phyloP scores from a whole-genome alignment of 163 green algal species.

The Coccomyxa subellipsoidea region DNA sequence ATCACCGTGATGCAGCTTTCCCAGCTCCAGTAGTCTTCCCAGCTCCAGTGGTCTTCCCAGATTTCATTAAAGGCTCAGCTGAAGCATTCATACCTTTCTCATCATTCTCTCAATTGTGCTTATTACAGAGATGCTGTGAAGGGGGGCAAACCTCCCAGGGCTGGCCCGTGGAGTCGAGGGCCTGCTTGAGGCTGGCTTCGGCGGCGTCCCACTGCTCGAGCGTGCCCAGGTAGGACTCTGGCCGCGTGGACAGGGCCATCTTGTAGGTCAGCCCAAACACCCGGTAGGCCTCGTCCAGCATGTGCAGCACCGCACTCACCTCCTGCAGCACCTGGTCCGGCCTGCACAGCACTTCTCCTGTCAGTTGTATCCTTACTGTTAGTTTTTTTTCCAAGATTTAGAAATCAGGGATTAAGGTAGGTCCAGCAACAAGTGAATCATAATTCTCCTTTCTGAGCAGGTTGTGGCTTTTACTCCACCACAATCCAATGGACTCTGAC shows the following conservation, averaged over 20 bases:
- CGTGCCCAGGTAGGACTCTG: conserved; percentile 89
- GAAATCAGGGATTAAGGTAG: too few relatives aligned
- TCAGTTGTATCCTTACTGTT: background rate
- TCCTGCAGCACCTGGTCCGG: conserved; percentile 75
- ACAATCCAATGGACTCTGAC: too few relatives aligned
- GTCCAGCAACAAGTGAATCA: too few relatives aligned
- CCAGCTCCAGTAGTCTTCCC: too few relatives aligned
- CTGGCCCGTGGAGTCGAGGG: conserved; percentile 73
- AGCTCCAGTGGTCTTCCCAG: too few relatives aligned
- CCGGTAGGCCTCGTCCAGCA: conserved; percentile 92
- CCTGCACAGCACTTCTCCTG: conserved; percentile 30
- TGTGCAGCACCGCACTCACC: conserved; percentile 71
- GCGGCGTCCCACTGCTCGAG: conserved; percentile 88
- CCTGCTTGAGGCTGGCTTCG: conserved; percentile 61
- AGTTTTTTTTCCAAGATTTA: background rate
- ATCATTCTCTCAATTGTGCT: too few relatives aligned
- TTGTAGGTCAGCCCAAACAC: conserved; percentile 93
- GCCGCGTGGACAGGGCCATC: conserved; percentile 91
- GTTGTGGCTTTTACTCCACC: too few relatives aligned
- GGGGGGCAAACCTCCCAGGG: conserved; percentile 65
- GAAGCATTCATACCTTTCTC: too few relatives aligned
- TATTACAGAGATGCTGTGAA: too few relatives aligned
- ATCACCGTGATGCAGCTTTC: too few relatives aligned
- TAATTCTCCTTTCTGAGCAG: too few relatives aligned
- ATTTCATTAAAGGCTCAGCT: too few relatives aligned